These are phyloP conservation scores for Nigrospora sphaerica DNA, from an alignment of 2,329 filamentous ascomycete genomes.

Conservation along the genomic window DNA sequence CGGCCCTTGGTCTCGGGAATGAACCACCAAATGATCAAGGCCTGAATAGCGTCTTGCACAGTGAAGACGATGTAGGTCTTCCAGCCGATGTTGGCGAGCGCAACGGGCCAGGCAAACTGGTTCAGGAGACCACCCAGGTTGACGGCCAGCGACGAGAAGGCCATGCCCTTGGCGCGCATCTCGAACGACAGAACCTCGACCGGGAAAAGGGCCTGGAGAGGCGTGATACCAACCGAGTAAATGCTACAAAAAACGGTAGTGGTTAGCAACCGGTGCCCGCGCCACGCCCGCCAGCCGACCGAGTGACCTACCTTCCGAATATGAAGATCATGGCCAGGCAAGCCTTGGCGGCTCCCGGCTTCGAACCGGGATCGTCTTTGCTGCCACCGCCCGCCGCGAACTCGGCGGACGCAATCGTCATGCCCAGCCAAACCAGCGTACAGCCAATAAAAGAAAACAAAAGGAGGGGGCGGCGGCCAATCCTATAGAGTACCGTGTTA, in stretches of 20 bases:
- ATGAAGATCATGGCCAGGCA: slow-evolving; percentile 47
- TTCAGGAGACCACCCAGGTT: slow-evolving; percentile 36
- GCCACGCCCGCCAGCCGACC: too few relatives aligned
- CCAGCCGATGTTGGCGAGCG: slow-evolving; percentile 40
- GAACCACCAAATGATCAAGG: slow-evolving; percentile 35
- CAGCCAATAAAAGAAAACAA: slow-evolving; percentile 41
- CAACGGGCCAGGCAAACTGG: slow-evolving; percentile 34
- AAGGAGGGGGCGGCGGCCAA: slow-evolving; percentile 46
- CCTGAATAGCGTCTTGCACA: slow-evolving; percentile 30
- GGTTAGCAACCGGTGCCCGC: neutral
- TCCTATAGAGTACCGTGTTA: slow-evolving; percentile 4
- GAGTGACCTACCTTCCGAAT: slow-evolving; percentile 23
- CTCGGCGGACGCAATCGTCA: slow-evolving; percentile 37
- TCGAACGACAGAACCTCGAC: slow-evolving; percentile 40
- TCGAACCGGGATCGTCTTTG: slow-evolving; percentile 16
- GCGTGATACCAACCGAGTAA: slow-evolving; percentile 32
- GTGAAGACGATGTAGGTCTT: slow-evolving; percentile 43
- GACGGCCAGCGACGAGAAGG: slow-evolving; percentile 32
- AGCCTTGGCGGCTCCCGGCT: slow-evolving; percentile 33
- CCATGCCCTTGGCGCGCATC: slow-evolving; percentile 42
- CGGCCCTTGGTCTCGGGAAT: slow-evolving; percentile 40
- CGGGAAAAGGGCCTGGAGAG: slow-evolving; percentile 34
- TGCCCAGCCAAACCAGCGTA: slow-evolving; percentile 41
- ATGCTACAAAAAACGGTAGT: slow-evolving; percentile 24
- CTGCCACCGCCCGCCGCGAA: slow-evolving; percentile 23